Percentiles rank a stretch among this genome's conserved stretches.
These are phyloP conservation scores for Phytophthora sojae DNA, from an alignment of 352 stramenopile species.

Conservation along the genomic window DNA sequence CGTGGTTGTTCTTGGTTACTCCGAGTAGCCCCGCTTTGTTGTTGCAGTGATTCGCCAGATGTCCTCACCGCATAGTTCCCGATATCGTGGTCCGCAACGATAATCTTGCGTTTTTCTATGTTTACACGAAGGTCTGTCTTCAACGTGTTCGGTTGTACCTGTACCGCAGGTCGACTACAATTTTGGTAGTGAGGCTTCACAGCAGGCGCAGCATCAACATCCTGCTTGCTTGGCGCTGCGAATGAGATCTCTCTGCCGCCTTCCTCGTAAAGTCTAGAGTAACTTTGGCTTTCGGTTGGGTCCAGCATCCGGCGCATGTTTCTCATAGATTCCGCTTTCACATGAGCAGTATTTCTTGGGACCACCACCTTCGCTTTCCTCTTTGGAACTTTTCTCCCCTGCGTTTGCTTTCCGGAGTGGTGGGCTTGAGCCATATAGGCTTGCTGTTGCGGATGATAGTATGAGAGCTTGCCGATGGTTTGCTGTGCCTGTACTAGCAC, in stretches of 20 bases:
- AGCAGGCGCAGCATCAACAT: neutral
- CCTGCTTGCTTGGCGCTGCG: neutral
- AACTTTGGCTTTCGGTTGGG: slow-evolving; percentile 30
- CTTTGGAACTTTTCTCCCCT: slow-evolving; percentile 8
- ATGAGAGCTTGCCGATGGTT: slow-evolving; percentile 43
- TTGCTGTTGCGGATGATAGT: slow-evolving; percentile 47
- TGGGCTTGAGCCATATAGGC: slow-evolving; percentile 12
- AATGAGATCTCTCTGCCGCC: neutral
- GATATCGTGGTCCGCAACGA: too few species aligned
- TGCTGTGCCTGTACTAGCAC: slow-evolving; percentile 51
- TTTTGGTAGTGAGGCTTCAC: neutral
- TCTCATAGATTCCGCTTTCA: slow-evolving; percentile 24
- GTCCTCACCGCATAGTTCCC: too few species aligned
- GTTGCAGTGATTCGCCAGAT: neutral
- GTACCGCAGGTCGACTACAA: neutral
- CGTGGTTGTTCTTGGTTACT: neutral
- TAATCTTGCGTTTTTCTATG: neutral
- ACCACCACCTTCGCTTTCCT: slow-evolving; percentile 7
- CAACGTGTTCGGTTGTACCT: neutral
- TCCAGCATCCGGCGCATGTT: slow-evolving; percentile 50
- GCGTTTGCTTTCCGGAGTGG: slow-evolving; percentile 4
- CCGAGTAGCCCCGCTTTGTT: neutral
- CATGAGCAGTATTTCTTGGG: neutral
- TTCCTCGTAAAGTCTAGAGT: slow-evolving; percentile 28
- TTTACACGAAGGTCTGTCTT: neutral